phyloP scores from a whole-genome alignment of 306 rosid genomes.

The Vigna nakashimae region DNA sequence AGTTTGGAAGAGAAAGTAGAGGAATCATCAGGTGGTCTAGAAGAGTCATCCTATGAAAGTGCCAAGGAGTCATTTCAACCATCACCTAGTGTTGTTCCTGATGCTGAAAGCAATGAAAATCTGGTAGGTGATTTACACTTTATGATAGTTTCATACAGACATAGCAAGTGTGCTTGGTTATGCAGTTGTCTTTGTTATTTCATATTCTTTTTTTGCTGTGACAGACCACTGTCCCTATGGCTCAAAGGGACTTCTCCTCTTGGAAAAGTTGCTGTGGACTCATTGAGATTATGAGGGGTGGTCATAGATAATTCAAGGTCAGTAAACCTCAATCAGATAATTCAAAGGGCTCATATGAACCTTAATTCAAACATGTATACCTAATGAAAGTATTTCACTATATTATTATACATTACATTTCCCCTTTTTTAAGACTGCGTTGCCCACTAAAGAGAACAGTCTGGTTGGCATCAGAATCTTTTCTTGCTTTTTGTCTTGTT shows the following conservation, averaged over 20 bases:
- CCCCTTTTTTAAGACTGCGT: neutral
- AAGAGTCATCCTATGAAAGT: slow-evolving; percentile 46
- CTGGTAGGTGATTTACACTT: slow-evolving; percentile 48
- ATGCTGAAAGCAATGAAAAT: slow-evolving; percentile 47
- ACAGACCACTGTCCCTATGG: slow-evolving; percentile 46
- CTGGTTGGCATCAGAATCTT: slow-evolving; percentile 32
- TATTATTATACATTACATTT: neutral
- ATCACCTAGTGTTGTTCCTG: slow-evolving; percentile 35
- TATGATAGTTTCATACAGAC: slow-evolving; percentile 2
- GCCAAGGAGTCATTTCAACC: slow-evolving; percentile 43
- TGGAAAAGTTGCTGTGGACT: slow-evolving; percentile 87
- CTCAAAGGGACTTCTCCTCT: slow-evolving; percentile 50
- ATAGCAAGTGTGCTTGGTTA: neutral
- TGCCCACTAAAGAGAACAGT: slow-evolving; percentile 15
- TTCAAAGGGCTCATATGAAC: neutral
- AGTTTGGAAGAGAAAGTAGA: slow-evolving; percentile 44
- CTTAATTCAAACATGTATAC: neutral
- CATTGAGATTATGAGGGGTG: slow-evolving; percentile 56
- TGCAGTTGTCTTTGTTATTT: neutral
- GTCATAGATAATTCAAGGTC: slow-evolving; percentile 63
- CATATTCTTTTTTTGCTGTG: slow-evolving; percentile 25
- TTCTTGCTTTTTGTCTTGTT: neutral
- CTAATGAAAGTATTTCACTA: neutral
- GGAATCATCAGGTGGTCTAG: slow-evolving; percentile 49
- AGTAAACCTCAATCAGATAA: slow-evolving; percentile 7